Base-by-base conservation (phyloP, 352 stramenopile genomes). In the Pythium rishiriense region DNA sequence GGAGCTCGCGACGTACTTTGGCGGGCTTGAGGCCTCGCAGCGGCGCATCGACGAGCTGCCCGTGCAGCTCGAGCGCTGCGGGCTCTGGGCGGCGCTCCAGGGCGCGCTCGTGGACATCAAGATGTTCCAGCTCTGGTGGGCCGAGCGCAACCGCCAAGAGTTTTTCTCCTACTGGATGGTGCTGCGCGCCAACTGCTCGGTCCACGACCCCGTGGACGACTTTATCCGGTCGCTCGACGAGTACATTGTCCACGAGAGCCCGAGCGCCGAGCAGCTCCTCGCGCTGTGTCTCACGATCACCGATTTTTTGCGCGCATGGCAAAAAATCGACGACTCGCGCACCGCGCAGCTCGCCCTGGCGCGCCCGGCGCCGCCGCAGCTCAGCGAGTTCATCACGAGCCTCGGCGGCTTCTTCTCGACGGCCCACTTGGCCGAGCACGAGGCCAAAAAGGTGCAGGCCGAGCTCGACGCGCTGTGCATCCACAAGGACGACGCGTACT, bases 61-160 rank as follows among this genome's bases (percentile, higher is more conserved):
- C 0, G 81, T 94, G 58, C 86, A 94, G 37, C 58, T 93, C 31
- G 86, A 92, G 67, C 79, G 86, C 9, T 94, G 86, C 21, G 64
- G 61, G 3, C 68, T 87, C 66, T 94, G 86, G 86, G 62, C 66
- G 17, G 73, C 83, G 12, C 73, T 94, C 11, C 83, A 93, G 55
- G 78, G 53, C 21, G 64, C 76, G 22, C 78, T 94, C 8, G 83
- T 92, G n/a, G 85, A 93, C 54, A 91, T 94, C 59, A 85, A 87
- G 58, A 92, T 93, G 84, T 94, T 93, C 55, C 86, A 90, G 58
- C 69, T 93, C 28, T 94, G 86, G 86, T 93, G 86, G 86, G 74
- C 67, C 58, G 79, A 84, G 58, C 80, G 83, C 52, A 94, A 94
- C 60, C 80, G 84, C 7, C 79, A 93, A 54, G 83, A 91, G 43